A percentile compares a stretch with the other conserved stretches of the same genome.
phyloP scores from a whole-genome alignment of 371 early-diverging fungal species.

The Sporodiniella umbellata region DNA sequence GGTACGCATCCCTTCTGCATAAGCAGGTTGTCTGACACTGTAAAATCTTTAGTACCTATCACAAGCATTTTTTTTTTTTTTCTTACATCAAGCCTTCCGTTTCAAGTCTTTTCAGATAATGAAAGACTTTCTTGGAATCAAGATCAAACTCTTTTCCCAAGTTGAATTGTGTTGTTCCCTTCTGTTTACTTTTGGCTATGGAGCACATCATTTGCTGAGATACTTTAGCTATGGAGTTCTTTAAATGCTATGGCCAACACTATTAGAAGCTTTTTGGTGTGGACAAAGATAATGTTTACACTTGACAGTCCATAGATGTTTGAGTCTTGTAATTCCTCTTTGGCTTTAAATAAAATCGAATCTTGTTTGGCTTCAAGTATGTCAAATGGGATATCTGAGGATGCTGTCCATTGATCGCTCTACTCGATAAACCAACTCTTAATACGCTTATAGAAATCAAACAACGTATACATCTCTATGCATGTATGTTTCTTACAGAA shows the following conservation, averaged over 20 bases:
- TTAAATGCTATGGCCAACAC: not conserved
- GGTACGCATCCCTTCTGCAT: constrained; percentile 1
- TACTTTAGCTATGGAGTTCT: constrained; percentile 2
- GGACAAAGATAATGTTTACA: not conserved
- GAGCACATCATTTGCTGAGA: constrained; percentile 1
- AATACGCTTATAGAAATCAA: no score
- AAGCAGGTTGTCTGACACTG: constrained; percentile 10
- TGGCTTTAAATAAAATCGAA: no score
- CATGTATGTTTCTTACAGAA: not conserved
- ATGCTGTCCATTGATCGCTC: no score
- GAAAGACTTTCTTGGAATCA: constrained; percentile 6
- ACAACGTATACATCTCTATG: not conserved
- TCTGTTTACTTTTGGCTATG: constrained; percentile 6
- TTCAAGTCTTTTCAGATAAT: constrained; percentile 14
- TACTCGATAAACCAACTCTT: no score
- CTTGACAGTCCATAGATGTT: no score
- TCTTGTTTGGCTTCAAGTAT: no score
- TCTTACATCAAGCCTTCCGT: constrained; percentile 13
- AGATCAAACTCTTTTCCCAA: not conserved
- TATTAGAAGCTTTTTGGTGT: no score
- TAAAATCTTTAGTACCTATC: not conserved
- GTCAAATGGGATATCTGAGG: no score
- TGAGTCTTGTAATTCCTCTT: no score
- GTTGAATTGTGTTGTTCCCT: constrained; percentile 10
- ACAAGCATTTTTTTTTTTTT: not conserved